Evolutionary conservation across 306 rosid species (phyloP).

Genomic region (Cucurbita argyrosperma): DNA sequence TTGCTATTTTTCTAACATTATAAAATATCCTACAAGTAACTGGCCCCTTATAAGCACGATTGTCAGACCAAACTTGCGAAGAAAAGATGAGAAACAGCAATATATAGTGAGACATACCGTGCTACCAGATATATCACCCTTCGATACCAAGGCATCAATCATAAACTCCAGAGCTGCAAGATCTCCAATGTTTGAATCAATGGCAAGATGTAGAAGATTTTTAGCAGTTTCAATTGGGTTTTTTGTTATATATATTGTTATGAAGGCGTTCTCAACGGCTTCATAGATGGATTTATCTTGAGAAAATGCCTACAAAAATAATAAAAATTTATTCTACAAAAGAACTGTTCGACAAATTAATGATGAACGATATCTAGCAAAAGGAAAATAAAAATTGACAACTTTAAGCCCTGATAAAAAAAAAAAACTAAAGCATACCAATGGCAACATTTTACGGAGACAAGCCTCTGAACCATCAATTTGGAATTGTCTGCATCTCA

Average conservation of each 20-base stretch:
- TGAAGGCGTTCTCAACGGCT: slow-evolving; percentile 89
- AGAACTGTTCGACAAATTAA: background rate
- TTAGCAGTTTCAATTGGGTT: slow-evolving; percentile 67
- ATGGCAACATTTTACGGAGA: slow-evolving; percentile 84
- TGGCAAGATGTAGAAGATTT: slow-evolving; percentile 62
- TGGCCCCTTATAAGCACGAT: background rate
- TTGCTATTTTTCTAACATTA: background rate
- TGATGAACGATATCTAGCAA: background rate
- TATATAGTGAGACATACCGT: slow-evolving; percentile 36
- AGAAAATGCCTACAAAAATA: slow-evolving; percentile 62
- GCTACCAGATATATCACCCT: slow-evolving; percentile 78
- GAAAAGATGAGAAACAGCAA: slow-evolving; percentile 3
- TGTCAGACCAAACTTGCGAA: background rate
- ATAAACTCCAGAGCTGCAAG: slow-evolving; percentile 87
- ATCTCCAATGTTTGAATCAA: slow-evolving; percentile 82
- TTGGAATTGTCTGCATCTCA: slow-evolving; percentile 94
- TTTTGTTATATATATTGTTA: slow-evolving; percentile 66
- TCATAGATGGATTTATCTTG: slow-evolving; percentile 90
- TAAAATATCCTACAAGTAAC: background rate
- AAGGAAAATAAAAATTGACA: background rate
- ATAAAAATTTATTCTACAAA: slow-evolving; percentile 1
- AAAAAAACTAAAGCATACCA: slow-evolving; percentile 29
- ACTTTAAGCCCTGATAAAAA: background rate
- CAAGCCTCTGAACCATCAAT: slow-evolving; percentile 88
- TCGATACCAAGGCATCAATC: slow-evolving; percentile 62